These are phyloP conservation scores for Didymella segeticola DNA, from an alignment of 2,329 filamentous ascomycete genomes.

Conservation along the genomic window DNA sequence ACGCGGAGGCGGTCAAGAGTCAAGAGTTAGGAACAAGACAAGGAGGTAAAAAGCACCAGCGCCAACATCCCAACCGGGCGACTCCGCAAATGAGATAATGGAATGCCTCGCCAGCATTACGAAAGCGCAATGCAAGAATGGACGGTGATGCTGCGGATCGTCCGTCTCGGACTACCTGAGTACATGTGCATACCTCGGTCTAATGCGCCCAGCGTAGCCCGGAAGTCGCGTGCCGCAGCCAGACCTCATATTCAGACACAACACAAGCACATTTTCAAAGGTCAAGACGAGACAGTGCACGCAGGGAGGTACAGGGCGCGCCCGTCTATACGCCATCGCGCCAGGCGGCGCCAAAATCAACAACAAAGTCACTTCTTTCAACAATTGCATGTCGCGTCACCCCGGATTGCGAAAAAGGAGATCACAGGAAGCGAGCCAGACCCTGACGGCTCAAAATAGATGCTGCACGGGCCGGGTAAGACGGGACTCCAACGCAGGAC, in stretches of 20 bases:
- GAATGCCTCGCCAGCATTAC: not conserved
- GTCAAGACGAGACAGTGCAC: not conserved
- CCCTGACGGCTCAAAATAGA: conserved; percentile 9
- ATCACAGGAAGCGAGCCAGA: not conserved
- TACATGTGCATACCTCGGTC: not conserved
- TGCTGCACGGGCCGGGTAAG: conserved; percentile 13
- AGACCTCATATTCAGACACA: not conserved
- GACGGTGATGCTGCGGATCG: not conserved
- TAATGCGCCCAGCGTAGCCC: not conserved
- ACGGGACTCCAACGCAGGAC: not conserved
- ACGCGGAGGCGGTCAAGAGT: no score
- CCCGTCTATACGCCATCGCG: not conserved
- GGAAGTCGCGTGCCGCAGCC: conserved; percentile 12
- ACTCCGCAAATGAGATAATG: not conserved
- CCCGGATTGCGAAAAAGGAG: conserved; percentile 10
- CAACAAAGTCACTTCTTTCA: no score
- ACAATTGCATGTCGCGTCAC: conserved; percentile 1
- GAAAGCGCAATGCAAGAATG: conserved; percentile 1
- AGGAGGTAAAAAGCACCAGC: no score
- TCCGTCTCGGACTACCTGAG: not conserved
- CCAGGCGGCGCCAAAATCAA: no score
- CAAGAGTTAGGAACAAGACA: no score
- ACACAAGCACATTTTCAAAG: not conserved
- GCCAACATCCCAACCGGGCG: no score
- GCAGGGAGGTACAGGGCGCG: not conserved